Evolutionary conservation across 2,329 filamentous ascomycete genomes (phyloP).

Genomic region (Sporothrix euskadiensis): DNA sequence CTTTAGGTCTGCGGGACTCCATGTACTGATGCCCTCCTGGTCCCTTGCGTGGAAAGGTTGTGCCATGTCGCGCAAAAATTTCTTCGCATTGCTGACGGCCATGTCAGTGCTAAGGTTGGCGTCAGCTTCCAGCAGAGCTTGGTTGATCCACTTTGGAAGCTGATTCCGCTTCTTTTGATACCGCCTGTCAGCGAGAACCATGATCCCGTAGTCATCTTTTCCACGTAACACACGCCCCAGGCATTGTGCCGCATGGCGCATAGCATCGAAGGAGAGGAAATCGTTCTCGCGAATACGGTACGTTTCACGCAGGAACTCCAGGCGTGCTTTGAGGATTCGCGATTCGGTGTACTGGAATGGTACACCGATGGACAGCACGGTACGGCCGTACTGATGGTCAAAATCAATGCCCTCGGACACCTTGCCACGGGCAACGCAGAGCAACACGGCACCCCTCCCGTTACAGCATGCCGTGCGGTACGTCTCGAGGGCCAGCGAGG

Average conservation of each 20-base stretch:
- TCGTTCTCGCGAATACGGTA: constrained; percentile 97
- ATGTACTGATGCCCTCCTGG: constrained; percentile 77
- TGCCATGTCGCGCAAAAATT: constrained; percentile 87
- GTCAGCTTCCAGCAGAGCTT: constrained; percentile 80
- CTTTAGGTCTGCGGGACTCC: constrained; percentile 64
- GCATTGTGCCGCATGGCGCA: constrained; percentile 98
- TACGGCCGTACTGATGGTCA: constrained; percentile 95
- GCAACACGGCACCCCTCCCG: constrained; percentile 84
- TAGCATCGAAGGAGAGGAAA: constrained; percentile 97
- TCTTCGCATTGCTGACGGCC: constrained; percentile 84
- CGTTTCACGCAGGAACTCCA: constrained; percentile 95
- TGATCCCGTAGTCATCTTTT: constrained; percentile 99
- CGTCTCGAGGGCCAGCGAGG: constrained; percentile 89
- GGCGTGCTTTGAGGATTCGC: constrained; percentile 88
- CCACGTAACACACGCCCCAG: constrained; percentile 90
- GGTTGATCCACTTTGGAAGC: constrained; percentile 94
- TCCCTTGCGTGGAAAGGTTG: constrained; percentile 81
- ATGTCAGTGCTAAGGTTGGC: constrained; percentile 94
- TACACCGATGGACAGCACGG: constrained; percentile 93
- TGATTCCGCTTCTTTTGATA: constrained; percentile 91
- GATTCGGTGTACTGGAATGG: constrained; percentile 99
- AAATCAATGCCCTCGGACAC: constrained; percentile 99
- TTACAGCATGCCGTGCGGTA: constrained; percentile 98
- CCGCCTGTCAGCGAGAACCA: constrained; percentile 92
- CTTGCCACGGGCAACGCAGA: constrained; percentile 95